These are phyloP conservation scores for Kalmanozyma brasiliensis DNA, from an alignment of 1,284 basidiomycete species.

Conservation along the genomic window DNA sequence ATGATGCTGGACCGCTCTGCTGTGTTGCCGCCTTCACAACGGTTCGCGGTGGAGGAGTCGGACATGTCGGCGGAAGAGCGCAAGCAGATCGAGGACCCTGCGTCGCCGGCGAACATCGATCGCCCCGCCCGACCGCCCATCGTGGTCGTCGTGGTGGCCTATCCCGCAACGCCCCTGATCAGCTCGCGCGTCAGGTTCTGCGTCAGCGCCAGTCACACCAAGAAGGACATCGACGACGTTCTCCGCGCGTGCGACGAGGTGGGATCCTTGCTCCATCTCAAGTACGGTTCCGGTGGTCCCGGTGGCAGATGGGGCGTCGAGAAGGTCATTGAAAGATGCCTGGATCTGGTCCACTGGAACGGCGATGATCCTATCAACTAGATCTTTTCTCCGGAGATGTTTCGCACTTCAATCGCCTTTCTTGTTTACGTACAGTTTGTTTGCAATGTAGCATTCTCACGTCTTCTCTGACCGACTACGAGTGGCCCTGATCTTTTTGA, in stretches of 20 bases:
- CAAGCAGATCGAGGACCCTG: slow-evolving; percentile 46
- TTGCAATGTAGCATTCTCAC: slow-evolving; percentile 10
- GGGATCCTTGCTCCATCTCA: slow-evolving; percentile 83
- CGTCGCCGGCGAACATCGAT: slow-evolving; percentile 33
- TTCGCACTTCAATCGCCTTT: not conserved
- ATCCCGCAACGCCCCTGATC: slow-evolving; percentile 88
- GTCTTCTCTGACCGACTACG: no score
- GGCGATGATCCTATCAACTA: slow-evolving; percentile 54
- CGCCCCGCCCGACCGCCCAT: slow-evolving; percentile 58
- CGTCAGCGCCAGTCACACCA: slow-evolving; percentile 92
- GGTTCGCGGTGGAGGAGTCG: slow-evolving; percentile 45
- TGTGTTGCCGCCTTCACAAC: slow-evolving; percentile 59
- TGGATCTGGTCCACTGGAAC: slow-evolving; percentile 76
- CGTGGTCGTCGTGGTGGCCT: slow-evolving; percentile 65
- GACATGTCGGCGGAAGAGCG: slow-evolving; percentile 45
- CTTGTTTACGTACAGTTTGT: not conserved
- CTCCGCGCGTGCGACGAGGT: slow-evolving; percentile 91
- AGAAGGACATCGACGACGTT: slow-evolving; percentile 91
- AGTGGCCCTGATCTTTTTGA: no score
- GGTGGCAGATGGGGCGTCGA: slow-evolving; percentile 84
- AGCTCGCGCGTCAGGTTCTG: slow-evolving; percentile 93
- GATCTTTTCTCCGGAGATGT: not conserved
- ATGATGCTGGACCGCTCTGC: slow-evolving; percentile 64
- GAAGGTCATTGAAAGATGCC: slow-evolving; percentile 78
- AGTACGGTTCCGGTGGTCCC: slow-evolving; percentile 74